These are phyloP conservation scores for Entomortierella beljakovae DNA, from an alignment of 192 early-diverging fungal genomes.

Conservation along the genomic window DNA sequence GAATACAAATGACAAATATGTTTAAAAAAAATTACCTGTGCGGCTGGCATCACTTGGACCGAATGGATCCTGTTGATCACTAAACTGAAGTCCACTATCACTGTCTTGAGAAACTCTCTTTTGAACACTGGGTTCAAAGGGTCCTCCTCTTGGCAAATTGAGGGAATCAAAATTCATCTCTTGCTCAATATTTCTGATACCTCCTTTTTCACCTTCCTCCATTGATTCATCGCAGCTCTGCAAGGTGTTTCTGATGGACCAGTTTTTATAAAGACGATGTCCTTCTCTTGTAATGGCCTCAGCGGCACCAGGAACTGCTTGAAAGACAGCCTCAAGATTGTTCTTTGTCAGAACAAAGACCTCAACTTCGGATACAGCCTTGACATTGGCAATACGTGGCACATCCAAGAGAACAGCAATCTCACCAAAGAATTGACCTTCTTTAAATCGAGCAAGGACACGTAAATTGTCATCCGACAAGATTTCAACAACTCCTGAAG, in stretches of 20 bases:
- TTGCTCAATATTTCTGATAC: background rate
- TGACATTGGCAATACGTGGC: constrained; percentile 59
- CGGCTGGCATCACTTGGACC: background rate
- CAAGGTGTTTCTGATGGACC: constrained; percentile 11
- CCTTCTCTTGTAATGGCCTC: constrained; percentile 43
- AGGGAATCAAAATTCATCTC: constrained; percentile 14
- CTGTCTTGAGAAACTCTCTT: background rate
- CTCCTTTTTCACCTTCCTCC: background rate
- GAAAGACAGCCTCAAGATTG: constrained; percentile 50
- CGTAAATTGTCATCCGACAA: constrained; percentile 55
- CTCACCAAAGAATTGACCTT: constrained; percentile 66
- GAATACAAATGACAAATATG: no score
- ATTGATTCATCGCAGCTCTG: background rate
- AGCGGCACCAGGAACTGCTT: constrained; percentile 49
- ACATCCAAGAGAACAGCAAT: constrained; percentile 59
- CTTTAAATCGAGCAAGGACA: constrained; percentile 45
- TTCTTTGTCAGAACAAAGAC: constrained; percentile 59
- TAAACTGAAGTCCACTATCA: background rate
- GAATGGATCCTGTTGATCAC: background rate
- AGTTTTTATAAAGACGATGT: constrained; percentile 43
- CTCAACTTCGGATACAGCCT: constrained; percentile 59
- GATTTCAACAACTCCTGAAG: constrained; percentile 73
- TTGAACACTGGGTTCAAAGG: background rate
- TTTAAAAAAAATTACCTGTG: background rate
- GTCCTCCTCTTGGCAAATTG: constrained; percentile 6